Base-by-base conservation (phyloP, 2,329 filamentous ascomycete genomes). In the Claviceps citrina region DNA sequence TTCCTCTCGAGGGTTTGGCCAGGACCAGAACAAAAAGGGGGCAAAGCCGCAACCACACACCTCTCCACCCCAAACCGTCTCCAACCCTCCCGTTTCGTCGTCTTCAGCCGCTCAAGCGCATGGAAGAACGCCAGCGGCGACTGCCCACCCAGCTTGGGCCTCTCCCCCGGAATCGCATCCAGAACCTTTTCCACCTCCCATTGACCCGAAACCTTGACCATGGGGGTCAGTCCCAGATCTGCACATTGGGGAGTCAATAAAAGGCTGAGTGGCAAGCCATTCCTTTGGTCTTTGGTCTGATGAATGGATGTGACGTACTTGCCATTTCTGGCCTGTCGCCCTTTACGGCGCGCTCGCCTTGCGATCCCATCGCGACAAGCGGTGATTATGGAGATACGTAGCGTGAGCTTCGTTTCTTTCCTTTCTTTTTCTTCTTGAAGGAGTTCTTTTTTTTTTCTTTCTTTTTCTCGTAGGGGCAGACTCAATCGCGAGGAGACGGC, bases 51-150 rank as follows among this genome's bases (percentile, higher is more conserved):
- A 16, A n/a, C 12, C 28, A 8, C 55, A 32, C 55, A 76, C 73
- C 67, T 61, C 2, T 63, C 49, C 49, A 98, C 85, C 30, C 77
- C 78, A 57, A 95, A 95, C 28, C 91, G 76, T 41, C 83, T 76
- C 91, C 91, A 98, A 48, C 91, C 91, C 63, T 95, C 91, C 44
- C 91, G 81, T 61, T 93, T 93, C 45, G 84, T 94, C 7, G 87
- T 95, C 73, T 98, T 98, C 42, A 98, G 73, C 37, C 84, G 81
- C 61, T 93, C 84, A 46, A 98, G 75, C 44, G 95, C 70, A 66
- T 98, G 91, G 62, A 98, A 93, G 67, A 95, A 96, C 26, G 86
- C 76, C 9, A 96, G 58, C 1, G 89, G 87, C 0, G 86, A 91
- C 44, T 67, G 60, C 7, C 81, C 71, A 41, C 73, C 67, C 49